Evolutionary conservation across 257 asterid species (phyloP), one percentile per base, ranked within the genome.

Genomic region (Przewalskia tangutica): DNA sequence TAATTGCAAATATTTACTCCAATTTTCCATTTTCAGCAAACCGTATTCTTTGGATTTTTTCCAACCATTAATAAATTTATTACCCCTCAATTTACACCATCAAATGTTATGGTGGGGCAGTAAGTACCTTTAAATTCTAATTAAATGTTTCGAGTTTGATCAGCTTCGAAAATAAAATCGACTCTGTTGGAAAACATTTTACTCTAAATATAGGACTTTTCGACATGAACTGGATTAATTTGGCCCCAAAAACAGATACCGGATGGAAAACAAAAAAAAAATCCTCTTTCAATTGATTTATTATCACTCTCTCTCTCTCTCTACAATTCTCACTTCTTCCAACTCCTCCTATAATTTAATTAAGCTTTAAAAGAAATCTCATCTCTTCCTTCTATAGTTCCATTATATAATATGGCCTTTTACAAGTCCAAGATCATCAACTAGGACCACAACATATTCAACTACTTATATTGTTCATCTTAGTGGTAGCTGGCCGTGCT

Each of bases 341-440:
- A 81, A 85, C 80, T 80, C 88, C 81, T 85, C 54, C 84, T 88
- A 86, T 81, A 85, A 90, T 85, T 90, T 86, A 91, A 89, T 89
- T 89, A 86, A 85, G 88, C 90, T 89, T 89, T 87, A 87, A 71
- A 91, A 89, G 88, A 89, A 71, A 83, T 82, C 90, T 83, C 86
- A 82, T 86, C 87, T 73, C 86, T 70, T 84, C 65, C 85, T 83
- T 65, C 88, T 67, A 58, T 83, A 77, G 62, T 70, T 89, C 83
- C 89, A 73, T 78, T 86, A 86, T 86, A 88, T 86, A 85, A 77
- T 66, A 88, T 83, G 90, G 82, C 85, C 50, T 66, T 75, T 68
- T 80, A 42, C 58, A 53, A 10, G 34, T 67, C 71, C 85, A 84
- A 83, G 83, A 80, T 77, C 89, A 82, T 81, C 89, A 80, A 53